Percentiles rank a stretch among this genome's conserved stretches.
phyloP scores from a whole-genome alignment of 305 asterid species.

The Fraxinus platypoda region DNA sequence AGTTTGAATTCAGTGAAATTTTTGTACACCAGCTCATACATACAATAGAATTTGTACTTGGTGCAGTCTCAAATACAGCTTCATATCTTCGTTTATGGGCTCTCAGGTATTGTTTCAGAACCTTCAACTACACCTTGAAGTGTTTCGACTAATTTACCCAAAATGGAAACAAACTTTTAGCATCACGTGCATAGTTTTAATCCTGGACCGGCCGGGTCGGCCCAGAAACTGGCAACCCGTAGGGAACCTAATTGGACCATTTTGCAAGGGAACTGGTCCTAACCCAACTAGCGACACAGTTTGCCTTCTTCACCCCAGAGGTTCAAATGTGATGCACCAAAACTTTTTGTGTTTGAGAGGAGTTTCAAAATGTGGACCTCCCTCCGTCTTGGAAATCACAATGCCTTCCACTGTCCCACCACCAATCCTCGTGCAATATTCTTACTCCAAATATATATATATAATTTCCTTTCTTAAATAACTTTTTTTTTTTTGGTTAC shows the following conservation, averaged over 20 bases:
- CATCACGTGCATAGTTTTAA: neutral
- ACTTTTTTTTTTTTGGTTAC: neutral
- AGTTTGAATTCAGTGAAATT: slow-evolving; percentile 87
- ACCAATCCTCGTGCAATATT: neutral
- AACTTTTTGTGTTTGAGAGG: neutral
- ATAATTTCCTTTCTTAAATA: neutral
- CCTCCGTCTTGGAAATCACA: neutral
- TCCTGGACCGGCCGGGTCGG: neutral
- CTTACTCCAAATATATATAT: neutral
- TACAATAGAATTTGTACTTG: slow-evolving; percentile 94
- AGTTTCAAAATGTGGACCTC: neutral
- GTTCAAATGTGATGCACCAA: neutral
- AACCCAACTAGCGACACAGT: neutral
- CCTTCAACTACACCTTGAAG: slow-evolving; percentile 9
- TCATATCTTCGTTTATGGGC: slow-evolving; percentile 98
- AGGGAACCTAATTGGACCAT: neutral
- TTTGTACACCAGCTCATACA: slow-evolving; percentile 93
- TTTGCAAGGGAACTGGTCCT: neutral
- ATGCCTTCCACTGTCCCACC: neutral
- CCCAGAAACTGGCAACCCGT: neutral
- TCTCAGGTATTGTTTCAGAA: slow-evolving; percentile 60
- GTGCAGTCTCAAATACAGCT: slow-evolving; percentile 96
- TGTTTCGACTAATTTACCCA: slow-evolving; percentile 1
- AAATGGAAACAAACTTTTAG: neutral
- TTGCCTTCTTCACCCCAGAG: neutral